Percentiles rank a stretch among this genome's conserved stretches.
phyloP scores from a whole-genome alignment of 2,329 filamentous ascomycete genomes.

The Cladophialophora yegresii region DNA sequence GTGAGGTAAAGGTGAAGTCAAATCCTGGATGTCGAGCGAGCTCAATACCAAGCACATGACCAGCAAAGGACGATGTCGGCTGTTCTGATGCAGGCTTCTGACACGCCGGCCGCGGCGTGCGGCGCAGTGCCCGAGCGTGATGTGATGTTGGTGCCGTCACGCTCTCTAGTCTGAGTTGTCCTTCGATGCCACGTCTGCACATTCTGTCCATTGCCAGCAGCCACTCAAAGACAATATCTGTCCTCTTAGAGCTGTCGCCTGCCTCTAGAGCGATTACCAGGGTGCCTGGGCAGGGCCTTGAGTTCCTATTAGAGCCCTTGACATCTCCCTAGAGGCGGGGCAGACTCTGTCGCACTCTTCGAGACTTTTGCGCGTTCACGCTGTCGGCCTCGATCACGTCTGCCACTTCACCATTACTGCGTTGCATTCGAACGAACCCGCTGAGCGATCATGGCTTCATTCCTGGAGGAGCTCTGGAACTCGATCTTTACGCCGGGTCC shows the following conservation, averaged over 20 bases:
- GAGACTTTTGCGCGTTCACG: constrained; percentile 7
- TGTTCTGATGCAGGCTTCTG: constrained; percentile 4
- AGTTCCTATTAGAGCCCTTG: constrained; percentile 16
- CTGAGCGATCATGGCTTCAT: constrained; percentile 49
- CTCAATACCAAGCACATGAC: neutral
- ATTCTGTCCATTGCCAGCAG: constrained; percentile 2
- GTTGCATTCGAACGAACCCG: neutral
- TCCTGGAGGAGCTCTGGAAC: constrained; percentile 77
- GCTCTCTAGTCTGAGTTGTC: constrained; percentile 1
- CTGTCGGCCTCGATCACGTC: neutral
- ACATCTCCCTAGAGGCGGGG: constrained; percentile 20
- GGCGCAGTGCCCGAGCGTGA: neutral
- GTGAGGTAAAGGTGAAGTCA: neutral
- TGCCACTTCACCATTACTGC: neutral
- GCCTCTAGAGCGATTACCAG: constrained; percentile 9
- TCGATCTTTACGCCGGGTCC: constrained; percentile 92
- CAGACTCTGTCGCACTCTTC: constrained; percentile 21
- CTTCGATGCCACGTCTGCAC: constrained; percentile 25
- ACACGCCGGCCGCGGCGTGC: constrained; percentile 6
- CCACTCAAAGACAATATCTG: constrained; percentile 20
- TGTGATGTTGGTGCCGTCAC: neutral
- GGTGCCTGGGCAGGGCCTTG: constrained; percentile 5
- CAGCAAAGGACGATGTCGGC: neutral
- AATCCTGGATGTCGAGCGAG: neutral
- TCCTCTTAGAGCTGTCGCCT: constrained; percentile 19